Evolutionary conservation across 768 basidiomycete species (phyloP).

Genomic region (Boletus subparvulus): DNA sequence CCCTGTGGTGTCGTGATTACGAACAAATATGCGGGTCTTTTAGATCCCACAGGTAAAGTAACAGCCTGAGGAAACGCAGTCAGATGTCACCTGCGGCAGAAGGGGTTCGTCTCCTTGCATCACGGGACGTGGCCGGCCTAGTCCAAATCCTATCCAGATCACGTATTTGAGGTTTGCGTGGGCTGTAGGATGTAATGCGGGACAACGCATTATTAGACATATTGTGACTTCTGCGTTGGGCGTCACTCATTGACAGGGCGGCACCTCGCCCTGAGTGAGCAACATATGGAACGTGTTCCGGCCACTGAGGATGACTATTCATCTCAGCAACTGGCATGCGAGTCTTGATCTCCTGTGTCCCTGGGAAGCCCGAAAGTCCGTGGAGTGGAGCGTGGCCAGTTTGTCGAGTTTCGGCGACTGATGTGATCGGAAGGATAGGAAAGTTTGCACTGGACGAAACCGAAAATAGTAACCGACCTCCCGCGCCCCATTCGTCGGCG

Average conservation of each 20-base stretch:
- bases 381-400: conserved; percentile 17
- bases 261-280: not conserved
- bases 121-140: conserved; percentile 23
- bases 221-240: conserved; percentile 12
- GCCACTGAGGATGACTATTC: conserved; percentile 5
- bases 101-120: conserved; percentile 31
- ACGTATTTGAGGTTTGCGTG: conserved; percentile 16
- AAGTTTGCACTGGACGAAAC: conserved; percentile 5
- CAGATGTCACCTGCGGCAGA: conserved; percentile 35
- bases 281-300: conserved; percentile 5
- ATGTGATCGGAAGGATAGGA: conserved; percentile 3
- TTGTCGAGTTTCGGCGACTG: conserved; percentile 13
- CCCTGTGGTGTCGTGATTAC: conserved; percentile 4
- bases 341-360: conserved; percentile 12
- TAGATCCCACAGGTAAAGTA: conserved; percentile 9
- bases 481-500: conserved; percentile 10
- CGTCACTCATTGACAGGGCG: not conserved
- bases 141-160: conserved; percentile 26
- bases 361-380: conserved; percentile 28
- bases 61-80: not conserved
- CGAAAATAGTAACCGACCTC: conserved; percentile 15
- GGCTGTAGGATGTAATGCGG: conserved; percentile 20
- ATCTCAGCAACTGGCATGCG: conserved; percentile 5
- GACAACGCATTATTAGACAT: conserved; percentile 9
- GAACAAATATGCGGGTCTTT: conserved; percentile 10